Evolutionary conservation across 2,329 filamentous ascomycete species (phyloP).

Genomic region (Huntiella abstrusa): DNA sequence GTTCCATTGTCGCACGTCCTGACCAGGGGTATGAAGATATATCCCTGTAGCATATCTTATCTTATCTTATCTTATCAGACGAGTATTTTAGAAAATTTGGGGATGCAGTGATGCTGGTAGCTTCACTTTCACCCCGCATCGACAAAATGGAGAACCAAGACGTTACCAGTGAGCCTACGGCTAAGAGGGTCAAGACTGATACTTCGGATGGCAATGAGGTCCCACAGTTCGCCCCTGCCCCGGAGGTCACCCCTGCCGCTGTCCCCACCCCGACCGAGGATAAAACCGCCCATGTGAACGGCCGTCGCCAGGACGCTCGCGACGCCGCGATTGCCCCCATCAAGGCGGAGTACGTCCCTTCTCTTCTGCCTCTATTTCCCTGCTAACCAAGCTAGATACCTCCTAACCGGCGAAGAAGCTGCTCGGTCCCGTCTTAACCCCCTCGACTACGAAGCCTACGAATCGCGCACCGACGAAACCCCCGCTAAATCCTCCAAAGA

Average conservation of each 20-base stretch:
- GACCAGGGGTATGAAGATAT: background rate
- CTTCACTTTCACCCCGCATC: no score
- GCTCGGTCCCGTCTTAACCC: slow-evolving; percentile 21
- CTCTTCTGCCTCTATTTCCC: background rate
- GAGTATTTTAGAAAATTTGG: background rate
- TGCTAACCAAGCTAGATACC: slow-evolving; percentile 16
- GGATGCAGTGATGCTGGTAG: slow-evolving; percentile 6
- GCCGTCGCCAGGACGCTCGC: slow-evolving; percentile 17
- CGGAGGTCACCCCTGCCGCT: slow-evolving; percentile 13
- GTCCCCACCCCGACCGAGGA: slow-evolving; percentile 2
- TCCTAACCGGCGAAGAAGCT: slow-evolving; percentile 35
- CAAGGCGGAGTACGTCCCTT: slow-evolving; percentile 21
- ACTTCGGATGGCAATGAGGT: slow-evolving; percentile 2
- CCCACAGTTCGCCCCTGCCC: slow-evolving; percentile 4
- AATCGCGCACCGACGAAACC: slow-evolving; percentile 26
- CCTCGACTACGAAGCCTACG: slow-evolving; percentile 17
- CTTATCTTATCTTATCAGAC: background rate
- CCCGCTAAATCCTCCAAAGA: slow-evolving; percentile 22
- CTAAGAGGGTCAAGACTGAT: slow-evolving; percentile 37
- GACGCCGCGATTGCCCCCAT: slow-evolving; percentile 17
- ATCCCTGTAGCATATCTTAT: background rate
- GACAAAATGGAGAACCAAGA: no score
- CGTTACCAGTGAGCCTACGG: slow-evolving; percentile 21
- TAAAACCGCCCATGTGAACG: slow-evolving; percentile 24
- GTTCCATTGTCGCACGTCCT: background rate